Conservation (phyloP, 1,284 basidiomycete genomes). For the Vanrija pseudolonga region DNA sequence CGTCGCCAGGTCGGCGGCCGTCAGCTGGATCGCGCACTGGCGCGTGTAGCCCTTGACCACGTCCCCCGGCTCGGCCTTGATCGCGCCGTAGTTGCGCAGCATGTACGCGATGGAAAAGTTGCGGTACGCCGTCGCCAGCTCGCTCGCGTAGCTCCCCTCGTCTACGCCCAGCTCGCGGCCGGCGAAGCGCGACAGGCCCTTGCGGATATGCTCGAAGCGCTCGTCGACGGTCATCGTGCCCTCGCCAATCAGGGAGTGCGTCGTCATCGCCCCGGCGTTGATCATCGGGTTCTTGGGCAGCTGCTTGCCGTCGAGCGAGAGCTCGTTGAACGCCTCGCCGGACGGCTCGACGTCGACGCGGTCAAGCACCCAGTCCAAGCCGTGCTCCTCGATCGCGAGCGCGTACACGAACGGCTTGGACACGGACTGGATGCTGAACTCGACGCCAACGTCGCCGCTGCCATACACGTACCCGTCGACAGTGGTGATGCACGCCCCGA, state of each 20-base stretch:
- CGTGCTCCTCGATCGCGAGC: conserved; percentile 2
- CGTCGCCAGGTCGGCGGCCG: not conserved
- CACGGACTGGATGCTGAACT: conserved; percentile 3
- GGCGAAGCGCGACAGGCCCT: not conserved
- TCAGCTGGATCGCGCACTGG: conserved; percentile 1
- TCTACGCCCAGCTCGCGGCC: not conserved
- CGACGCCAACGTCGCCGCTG: not conserved
- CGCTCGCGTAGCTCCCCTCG: not conserved
- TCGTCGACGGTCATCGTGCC: not conserved
- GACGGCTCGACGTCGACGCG: conserved; percentile 1
- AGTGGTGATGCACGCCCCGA: not conserved
- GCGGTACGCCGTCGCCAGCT: conserved; percentile 1
- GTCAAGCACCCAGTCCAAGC: not conserved
- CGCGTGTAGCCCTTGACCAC: conserved; percentile 1
- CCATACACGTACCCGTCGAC: conserved; percentile 1
- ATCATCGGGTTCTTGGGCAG: conserved; percentile 5
- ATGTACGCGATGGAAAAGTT: conserved; percentile 5
- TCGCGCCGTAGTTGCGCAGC: not conserved
- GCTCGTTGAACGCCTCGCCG: conserved; percentile 4
- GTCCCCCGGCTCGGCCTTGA: not conserved
- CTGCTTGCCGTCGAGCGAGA: not conserved
- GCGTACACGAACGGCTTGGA: conserved; percentile 5
- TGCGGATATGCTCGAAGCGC: not conserved
- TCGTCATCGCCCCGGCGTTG: conserved; percentile 4
- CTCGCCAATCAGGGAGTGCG: conserved; percentile 1